Conservation (phyloP, 306 rosid genomes). For the Castanea mollissima region DNA sequence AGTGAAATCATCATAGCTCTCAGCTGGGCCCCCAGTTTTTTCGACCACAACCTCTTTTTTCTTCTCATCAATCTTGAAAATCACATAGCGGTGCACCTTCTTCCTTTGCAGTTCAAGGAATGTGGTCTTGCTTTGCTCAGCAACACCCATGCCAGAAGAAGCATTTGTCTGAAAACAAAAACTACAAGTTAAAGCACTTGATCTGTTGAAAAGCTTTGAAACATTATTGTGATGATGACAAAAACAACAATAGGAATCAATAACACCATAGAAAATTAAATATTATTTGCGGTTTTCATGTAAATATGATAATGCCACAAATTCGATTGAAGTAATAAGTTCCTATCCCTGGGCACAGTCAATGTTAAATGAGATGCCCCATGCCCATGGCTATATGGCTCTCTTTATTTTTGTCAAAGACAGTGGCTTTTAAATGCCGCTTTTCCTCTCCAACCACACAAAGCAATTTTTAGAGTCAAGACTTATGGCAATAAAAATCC, state of each 20-base stretch:
- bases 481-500: neutral
- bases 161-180: slow-evolving; percentile 49
- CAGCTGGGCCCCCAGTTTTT: slow-evolving; percentile 78
- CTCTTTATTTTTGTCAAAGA: neutral
- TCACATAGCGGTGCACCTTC: slow-evolving; percentile 71
- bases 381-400: neutral
- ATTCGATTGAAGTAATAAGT: neutral
- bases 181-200: slow-evolving; percentile 8
- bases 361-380: neutral
- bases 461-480: neutral
- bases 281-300: neutral
- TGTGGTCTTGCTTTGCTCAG: slow-evolving; percentile 56
- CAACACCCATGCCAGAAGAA: slow-evolving; percentile 82
- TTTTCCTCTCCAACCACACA: neutral
- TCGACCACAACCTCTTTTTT: slow-evolving; percentile 79
- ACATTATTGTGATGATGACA: neutral
- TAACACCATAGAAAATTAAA: neutral
- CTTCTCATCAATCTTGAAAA: slow-evolving; percentile 79
- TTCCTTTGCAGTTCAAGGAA: slow-evolving; percentile 75
- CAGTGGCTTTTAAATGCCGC: neutral
- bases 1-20: slow-evolving; percentile 71
- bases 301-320: neutral
- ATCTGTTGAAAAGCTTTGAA: neutral
- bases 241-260: neutral
- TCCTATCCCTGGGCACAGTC: neutral